Conservation (phyloP, 108 stramenopile genomes). For the Cyclotella kingstonii region DNA sequence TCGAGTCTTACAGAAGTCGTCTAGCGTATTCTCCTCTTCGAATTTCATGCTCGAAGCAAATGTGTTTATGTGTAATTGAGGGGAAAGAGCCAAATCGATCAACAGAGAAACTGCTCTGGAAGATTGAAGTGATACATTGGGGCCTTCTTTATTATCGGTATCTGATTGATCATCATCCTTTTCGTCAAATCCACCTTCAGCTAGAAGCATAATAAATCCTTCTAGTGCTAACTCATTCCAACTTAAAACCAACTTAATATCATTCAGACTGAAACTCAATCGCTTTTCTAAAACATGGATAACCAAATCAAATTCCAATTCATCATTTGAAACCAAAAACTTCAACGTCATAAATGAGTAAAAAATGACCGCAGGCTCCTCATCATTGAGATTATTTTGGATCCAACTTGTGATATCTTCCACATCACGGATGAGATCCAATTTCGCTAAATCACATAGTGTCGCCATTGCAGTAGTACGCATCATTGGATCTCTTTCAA, state of each 20-base stretch:
- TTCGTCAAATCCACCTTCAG: conserved; percentile 51
- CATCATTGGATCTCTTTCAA: conserved; percentile 42
- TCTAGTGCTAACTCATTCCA: conserved; percentile 52
- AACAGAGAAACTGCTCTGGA: conserved; percentile 49
- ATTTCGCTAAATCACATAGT: conserved; percentile 61
- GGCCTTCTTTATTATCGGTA: conserved; percentile 23
- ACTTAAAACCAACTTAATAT: conserved; percentile 31
- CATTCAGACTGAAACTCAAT: conserved; percentile 35
- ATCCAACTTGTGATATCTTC: conserved; percentile 66
- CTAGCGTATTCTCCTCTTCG: too few relatives aligned
- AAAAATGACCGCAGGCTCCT: conserved; percentile 49
- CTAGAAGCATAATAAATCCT: conserved; percentile 56
- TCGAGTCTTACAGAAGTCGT: conserved; percentile 10
- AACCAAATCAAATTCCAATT: conserved; percentile 72
- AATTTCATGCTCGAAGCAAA: conserved; percentile 6
- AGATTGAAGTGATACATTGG: conserved; percentile 39
- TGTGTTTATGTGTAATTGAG: conserved; percentile 22
- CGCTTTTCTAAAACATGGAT: conserved; percentile 68
- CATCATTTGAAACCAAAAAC: conserved; percentile 58
- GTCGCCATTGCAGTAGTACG: conserved; percentile 67
- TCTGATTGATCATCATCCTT: conserved; percentile 36
- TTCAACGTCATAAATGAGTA: conserved; percentile 52
- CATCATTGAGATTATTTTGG: conserved; percentile 56
- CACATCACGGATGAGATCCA: conserved; percentile 66
- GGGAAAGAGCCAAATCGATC: conserved; percentile 38